Percentiles rank a stretch among this genome's conserved stretches.
Conservation (phyloP, 1,139 yeast species). For the Yamadazyma blattariae region DNA sequence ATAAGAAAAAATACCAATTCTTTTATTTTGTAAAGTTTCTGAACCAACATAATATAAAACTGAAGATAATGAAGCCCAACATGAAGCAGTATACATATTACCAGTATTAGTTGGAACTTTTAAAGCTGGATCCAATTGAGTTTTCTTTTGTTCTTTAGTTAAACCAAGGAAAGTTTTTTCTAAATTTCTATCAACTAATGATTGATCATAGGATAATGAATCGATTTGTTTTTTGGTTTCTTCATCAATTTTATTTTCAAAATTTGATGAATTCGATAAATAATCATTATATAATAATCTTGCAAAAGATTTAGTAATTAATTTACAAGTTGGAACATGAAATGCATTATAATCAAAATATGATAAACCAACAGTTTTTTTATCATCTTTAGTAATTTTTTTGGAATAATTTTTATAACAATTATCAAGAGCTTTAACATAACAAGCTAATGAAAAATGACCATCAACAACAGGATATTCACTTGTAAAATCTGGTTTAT, state of each 20-base stretch:
- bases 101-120: constrained; percentile 95
- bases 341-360: constrained; percentile 92
- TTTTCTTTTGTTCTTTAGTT: constrained; percentile 68
- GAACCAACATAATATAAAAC: constrained; percentile 72
- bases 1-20: constrained; percentile 91
- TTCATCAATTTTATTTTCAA: constrained; percentile 43
- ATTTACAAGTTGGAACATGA: constrained; percentile 98
- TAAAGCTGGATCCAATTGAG: constrained; percentile 78
- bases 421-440: constrained; percentile 87
- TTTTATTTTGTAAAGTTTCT: constrained; percentile 73
- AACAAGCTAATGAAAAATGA: constrained; percentile 90
- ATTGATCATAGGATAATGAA: constrained; percentile 66
- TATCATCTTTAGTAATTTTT: constrained; percentile 62
- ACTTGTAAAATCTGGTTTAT: constrained; percentile 93
- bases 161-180: constrained; percentile 84
- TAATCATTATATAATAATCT: constrained; percentile 89
- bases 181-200: constrained; percentile 73
- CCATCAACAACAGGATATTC: constrained; percentile 99
- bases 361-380: constrained; percentile 60
- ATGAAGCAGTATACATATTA: constrained; percentile 96
- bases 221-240: constrained; percentile 61
- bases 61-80: constrained; percentile 85
- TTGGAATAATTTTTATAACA: constrained; percentile 81
- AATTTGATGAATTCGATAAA: constrained; percentile 59
- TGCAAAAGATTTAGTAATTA: constrained; percentile 90